Conservation (phyloP, 2,329 filamentous ascomycete species). For the Fusarium sp. region DNA sequence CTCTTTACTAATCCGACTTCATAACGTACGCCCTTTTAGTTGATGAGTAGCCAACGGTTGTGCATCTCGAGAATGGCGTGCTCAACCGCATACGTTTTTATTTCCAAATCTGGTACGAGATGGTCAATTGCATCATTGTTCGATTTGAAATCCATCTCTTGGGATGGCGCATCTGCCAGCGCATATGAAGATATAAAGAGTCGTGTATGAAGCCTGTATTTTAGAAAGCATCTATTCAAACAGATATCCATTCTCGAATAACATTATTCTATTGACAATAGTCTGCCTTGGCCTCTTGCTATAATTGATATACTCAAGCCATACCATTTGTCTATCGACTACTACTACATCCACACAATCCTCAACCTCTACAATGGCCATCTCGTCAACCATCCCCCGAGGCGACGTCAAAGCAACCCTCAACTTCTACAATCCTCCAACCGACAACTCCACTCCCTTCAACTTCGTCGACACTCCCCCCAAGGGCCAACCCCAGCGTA, state of each 20-base stretch:
- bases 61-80: slow-evolving; percentile 42
- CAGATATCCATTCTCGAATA: background rate
- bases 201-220: slow-evolving; percentile 9
- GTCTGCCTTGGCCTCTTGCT: slow-evolving; percentile 2
- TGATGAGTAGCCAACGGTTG: slow-evolving; percentile 39
- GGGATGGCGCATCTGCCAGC: slow-evolving; percentile 3
- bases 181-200: slow-evolving; percentile 35
- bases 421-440: slow-evolving; percentile 73
- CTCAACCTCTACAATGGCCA: slow-evolving; percentile 52
- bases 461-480: slow-evolving; percentile 76
- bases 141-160: slow-evolving; percentile 49
- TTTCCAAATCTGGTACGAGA: slow-evolving; percentile 24
- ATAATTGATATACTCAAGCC: background rate
- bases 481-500: slow-evolving; percentile 70
- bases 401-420: slow-evolving; percentile 73
- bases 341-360: slow-evolving; percentile 1
- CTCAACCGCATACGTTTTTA: slow-evolving; percentile 38
- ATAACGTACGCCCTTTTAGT: slow-evolving; percentile 34
- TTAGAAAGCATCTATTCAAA: slow-evolving; percentile 4
- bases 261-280: background rate
- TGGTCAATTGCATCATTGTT: slow-evolving; percentile 24
- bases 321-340: background rate
- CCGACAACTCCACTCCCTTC: slow-evolving; percentile 70
- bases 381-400: slow-evolving; percentile 59
- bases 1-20: slow-evolving; percentile 41